These are phyloP conservation scores for Pseudonectria foliicola DNA, from an alignment of 2,329 filamentous ascomycete species.

Conservation along the genomic window DNA sequence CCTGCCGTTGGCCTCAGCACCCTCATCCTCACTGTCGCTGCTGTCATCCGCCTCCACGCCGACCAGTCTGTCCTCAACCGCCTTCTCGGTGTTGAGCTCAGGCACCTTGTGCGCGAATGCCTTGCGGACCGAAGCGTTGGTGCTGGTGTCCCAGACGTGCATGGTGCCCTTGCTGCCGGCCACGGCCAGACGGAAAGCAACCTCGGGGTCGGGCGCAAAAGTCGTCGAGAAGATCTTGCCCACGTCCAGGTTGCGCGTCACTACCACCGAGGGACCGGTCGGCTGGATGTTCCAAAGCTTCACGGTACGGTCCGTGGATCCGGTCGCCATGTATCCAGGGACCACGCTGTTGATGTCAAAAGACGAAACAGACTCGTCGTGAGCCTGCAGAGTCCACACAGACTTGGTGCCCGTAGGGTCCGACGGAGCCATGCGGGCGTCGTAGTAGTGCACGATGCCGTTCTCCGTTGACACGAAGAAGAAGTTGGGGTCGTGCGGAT, in stretches of 20 bases:
- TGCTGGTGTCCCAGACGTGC: slow-evolving; percentile 94
- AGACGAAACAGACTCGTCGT: slow-evolving; percentile 83
- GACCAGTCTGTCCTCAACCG: slow-evolving; percentile 68
- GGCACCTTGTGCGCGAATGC: slow-evolving; percentile 65
- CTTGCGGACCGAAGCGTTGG: slow-evolving; percentile 77
- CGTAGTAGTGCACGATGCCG: slow-evolving; percentile 87
- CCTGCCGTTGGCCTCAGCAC: slow-evolving; percentile 47
- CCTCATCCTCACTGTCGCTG: slow-evolving; percentile 55
- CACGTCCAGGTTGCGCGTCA: slow-evolving; percentile 84
- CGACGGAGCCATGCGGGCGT: slow-evolving; percentile 68
- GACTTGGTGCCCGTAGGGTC: slow-evolving; percentile 71
- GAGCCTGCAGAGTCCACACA: slow-evolving; percentile 90
- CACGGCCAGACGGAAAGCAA: slow-evolving; percentile 86
- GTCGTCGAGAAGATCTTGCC: slow-evolving; percentile 88
- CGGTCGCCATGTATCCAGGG: slow-evolving; percentile 88
- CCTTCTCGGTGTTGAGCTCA: slow-evolving; percentile 47
- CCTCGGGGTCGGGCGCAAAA: slow-evolving; percentile 85
- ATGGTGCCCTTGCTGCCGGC: slow-evolving; percentile 90
- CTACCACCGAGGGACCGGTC: slow-evolving; percentile 80
- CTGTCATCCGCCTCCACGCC: slow-evolving; percentile 63
- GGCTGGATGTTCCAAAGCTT: slow-evolving; percentile 92
- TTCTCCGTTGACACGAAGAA: slow-evolving; percentile 95
- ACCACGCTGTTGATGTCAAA: slow-evolving; percentile 89
- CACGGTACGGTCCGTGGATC: slow-evolving; percentile 87
- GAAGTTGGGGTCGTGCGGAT: slow-evolving; percentile 84